phyloP scores from a whole-genome alignment of 495 filamentous ascomycete species.

The Aspergillus bertholletiae region DNA sequence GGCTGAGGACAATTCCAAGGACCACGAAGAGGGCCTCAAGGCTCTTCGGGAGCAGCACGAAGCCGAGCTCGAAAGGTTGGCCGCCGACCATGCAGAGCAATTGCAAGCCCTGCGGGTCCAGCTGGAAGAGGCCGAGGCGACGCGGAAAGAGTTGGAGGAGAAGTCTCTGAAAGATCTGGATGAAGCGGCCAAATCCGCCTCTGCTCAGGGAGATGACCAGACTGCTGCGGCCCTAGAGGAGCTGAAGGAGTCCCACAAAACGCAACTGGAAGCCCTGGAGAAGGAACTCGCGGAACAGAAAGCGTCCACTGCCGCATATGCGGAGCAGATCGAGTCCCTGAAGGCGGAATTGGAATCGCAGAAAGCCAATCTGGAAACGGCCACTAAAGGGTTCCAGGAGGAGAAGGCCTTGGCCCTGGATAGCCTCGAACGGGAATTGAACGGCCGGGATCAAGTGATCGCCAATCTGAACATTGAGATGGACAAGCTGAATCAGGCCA shows the following conservation, averaged over 20 bases:
- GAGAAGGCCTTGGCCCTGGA: conserved; percentile 41
- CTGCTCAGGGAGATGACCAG: conserved; percentile 34
- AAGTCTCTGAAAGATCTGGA: conserved; percentile 39
- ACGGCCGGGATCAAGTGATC: conserved; percentile 41
- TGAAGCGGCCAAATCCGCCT: conserved; percentile 34
- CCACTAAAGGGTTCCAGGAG: conserved; percentile 25
- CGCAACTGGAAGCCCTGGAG: conserved; percentile 35
- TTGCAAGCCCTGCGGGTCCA: conserved; percentile 33
- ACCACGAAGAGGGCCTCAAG: conserved; percentile 23
- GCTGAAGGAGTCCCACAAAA: conserved; percentile 35
- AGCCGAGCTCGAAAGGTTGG: conserved; percentile 36
- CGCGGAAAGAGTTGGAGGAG: conserved; percentile 39
- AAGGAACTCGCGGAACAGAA: conserved; percentile 37
- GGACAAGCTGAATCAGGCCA: conserved; percentile 34
- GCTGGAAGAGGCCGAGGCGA: conserved; percentile 37
- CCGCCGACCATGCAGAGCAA: conserved; percentile 33
- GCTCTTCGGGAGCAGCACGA: conserved; percentile 34
- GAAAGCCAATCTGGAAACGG: conserved; percentile 26
- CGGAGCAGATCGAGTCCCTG: conserved; percentile 37
- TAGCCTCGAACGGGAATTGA: conserved; percentile 33
- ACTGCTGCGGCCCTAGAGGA: conserved; percentile 35
- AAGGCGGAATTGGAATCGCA: conserved; percentile 38
- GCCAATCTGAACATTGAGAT: conserved; percentile 43
- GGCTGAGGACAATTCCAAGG: conserved; percentile 24
- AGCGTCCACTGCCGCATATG: conserved; percentile 30